Conservation (phyloP, 148 eudicot genomes). For the Linanthus parryae region DNA sequence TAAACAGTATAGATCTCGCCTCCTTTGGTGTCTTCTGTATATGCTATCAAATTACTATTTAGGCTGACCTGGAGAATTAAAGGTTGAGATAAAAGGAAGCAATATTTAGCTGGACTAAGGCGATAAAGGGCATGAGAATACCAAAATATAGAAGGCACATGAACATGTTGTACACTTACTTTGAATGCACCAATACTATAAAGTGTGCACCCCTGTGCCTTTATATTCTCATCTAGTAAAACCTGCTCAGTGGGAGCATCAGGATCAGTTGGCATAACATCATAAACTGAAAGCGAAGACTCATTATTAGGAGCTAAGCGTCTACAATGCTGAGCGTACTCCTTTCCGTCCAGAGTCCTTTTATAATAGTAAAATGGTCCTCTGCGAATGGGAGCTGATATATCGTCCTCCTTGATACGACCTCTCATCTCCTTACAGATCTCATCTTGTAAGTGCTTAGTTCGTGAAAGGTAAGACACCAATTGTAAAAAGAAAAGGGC, state of each 20-base stretch:
- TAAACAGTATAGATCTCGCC: conserved; percentile 69
- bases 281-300: conserved; percentile 50
- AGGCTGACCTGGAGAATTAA: conserved; percentile 57
- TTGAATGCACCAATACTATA: conserved; percentile 54
- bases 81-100: no score
- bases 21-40: conserved; percentile 93
- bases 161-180: conserved; percentile 30
- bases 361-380: conserved; percentile 75
- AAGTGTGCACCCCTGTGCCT: conserved; percentile 58
- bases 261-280: conserved; percentile 71
- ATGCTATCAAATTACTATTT: conserved; percentile 76
- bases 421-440: conserved; percentile 77
- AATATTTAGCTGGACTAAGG: not conserved
- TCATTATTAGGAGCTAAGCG: conserved; percentile 34
- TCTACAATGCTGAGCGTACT: conserved; percentile 73
- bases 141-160: not conserved
- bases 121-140: not conserved
- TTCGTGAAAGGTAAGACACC: conserved; percentile 33
- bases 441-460: conserved; percentile 60
- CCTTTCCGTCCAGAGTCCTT: conserved; percentile 72
- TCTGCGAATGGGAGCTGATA: conserved; percentile 60
- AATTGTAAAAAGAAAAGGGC: no score
- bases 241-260: conserved; percentile 81
- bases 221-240: conserved; percentile 77
- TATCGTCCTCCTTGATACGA: conserved; percentile 82